Evolutionary conservation across 352 stramenopile genomes (phyloP).

Genomic region (Phytophthora sp.): DNA sequence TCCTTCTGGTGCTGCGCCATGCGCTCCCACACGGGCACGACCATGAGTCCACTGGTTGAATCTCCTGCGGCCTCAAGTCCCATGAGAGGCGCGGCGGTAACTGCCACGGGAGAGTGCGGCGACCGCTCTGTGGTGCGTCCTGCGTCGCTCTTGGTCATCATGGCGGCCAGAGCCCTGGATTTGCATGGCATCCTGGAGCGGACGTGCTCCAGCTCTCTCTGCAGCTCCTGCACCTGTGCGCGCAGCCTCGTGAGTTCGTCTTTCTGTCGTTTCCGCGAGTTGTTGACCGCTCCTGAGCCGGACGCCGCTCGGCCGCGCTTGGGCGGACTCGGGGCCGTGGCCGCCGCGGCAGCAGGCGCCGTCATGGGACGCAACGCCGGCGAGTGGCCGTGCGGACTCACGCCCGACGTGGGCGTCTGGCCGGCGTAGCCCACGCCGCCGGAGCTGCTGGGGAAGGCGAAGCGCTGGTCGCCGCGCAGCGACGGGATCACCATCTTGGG

Average conservation of each 20-base stretch:
- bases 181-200: slow-evolving; percentile 30
- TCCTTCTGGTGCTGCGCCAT: slow-evolving; percentile 73
- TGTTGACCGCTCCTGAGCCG: slow-evolving; percentile 37
- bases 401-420: slow-evolving; percentile 11
- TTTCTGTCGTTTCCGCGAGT: slow-evolving; percentile 62
- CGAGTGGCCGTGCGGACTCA: slow-evolving; percentile 18
- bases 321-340: slow-evolving; percentile 5
- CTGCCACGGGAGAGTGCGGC: slow-evolving; percentile 18
- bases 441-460: slow-evolving; percentile 23
- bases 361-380: slow-evolving; percentile 7
- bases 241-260: slow-evolving; percentile 56
- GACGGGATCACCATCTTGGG: slow-evolving; percentile 46
- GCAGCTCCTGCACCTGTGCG: slow-evolving; percentile 63
- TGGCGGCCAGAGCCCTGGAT: neutral
- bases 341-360: neutral
- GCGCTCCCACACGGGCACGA: slow-evolving; percentile 59
- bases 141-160: slow-evolving; percentile 6
- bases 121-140: neutral
- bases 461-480: slow-evolving; percentile 19
- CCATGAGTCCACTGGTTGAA: slow-evolving; percentile 6
- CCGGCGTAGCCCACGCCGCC: slow-evolving; percentile 4
- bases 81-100: slow-evolving; percentile 22
- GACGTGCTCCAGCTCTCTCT: slow-evolving; percentile 53
- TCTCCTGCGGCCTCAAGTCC: slow-evolving; percentile 11
- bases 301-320: slow-evolving; percentile 15